phyloP scores from a whole-genome alignment of 2,329 filamentous ascomycete genomes.

The Neonectria ditissima region DNA sequence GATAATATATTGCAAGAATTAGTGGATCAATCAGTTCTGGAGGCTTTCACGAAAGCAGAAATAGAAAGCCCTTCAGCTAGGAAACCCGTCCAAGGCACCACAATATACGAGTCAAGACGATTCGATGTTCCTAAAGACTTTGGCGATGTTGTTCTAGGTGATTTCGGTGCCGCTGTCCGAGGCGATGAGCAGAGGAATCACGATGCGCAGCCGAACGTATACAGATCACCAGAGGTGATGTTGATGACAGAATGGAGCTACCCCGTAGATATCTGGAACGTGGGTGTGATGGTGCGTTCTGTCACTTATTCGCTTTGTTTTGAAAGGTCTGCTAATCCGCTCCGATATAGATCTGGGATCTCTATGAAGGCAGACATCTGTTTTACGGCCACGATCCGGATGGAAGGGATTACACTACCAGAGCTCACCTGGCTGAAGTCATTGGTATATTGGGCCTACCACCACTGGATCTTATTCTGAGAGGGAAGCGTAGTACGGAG shows the following conservation, averaged over 20 bases:
- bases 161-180: conserved; percentile 11
- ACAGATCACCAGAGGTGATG: conserved; percentile 44
- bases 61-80: neutral
- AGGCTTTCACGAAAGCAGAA: conserved; percentile 17
- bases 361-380: conserved; percentile 38
- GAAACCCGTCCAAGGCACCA: neutral
- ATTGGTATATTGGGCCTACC: conserved; percentile 39
- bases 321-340: neutral
- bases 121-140: neutral
- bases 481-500: no score
- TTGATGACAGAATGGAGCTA: conserved; percentile 42
- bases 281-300: conserved; percentile 36
- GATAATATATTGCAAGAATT: conserved; percentile 53
- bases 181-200: conserved; percentile 26
- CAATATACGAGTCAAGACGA: conserved; percentile 1
- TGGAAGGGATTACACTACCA: conserved; percentile 31
- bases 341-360: conserved; percentile 37
- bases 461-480: conserved; percentile 33
- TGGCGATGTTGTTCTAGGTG: conserved; percentile 1
- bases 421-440: conserved; percentile 41
- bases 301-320: neutral
- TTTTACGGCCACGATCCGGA: conserved; percentile 34
- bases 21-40: conserved; percentile 9
- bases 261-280: conserved; percentile 38
- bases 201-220: conserved; percentile 39